Conservation (phyloP, 1,284 basidiomycete genomes). For the Abortiporus biennis region DNA sequence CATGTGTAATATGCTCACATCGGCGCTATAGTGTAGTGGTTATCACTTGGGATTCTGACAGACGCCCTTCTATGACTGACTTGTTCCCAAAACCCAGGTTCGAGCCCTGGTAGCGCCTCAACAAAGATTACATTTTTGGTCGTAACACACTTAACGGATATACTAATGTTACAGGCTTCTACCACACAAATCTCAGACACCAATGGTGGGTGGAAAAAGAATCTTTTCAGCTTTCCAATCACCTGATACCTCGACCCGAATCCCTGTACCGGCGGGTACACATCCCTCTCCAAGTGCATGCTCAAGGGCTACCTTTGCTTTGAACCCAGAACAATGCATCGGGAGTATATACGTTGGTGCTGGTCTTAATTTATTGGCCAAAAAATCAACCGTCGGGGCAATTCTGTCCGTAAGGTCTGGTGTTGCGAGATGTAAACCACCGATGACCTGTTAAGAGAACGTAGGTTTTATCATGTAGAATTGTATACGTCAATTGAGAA, state of each 20-base stretch:
- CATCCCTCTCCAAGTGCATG: slow-evolving; percentile 64
- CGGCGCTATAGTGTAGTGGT: too few species aligned
- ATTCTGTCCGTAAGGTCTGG: slow-evolving; percentile 59
- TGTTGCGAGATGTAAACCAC: slow-evolving; percentile 74
- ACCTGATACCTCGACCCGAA: slow-evolving; percentile 49
- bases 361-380: slow-evolving; percentile 53
- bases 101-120: too few species aligned
- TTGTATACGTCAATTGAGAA: slow-evolving; percentile 5
- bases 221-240: slow-evolving; percentile 31
- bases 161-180: too few species aligned
- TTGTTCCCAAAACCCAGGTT: too few species aligned
- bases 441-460: slow-evolving; percentile 48
- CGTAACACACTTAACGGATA: too few species aligned
- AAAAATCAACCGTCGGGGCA: slow-evolving; percentile 63
- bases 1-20: too few species aligned
- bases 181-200: too few species aligned
- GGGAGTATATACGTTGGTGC: slow-evolving; percentile 68
- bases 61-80: too few species aligned
- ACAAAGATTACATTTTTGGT: too few species aligned
- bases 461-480: not conserved
- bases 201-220: slow-evolving; percentile 22
- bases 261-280: slow-evolving; percentile 71
- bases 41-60: too few species aligned
- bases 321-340: slow-evolving; percentile 81
- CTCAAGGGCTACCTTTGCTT: slow-evolving; percentile 62